Evolutionary conservation across 2,329 filamentous ascomycete genomes (phyloP).

Genomic region (Paecilomyces sp.): DNA sequence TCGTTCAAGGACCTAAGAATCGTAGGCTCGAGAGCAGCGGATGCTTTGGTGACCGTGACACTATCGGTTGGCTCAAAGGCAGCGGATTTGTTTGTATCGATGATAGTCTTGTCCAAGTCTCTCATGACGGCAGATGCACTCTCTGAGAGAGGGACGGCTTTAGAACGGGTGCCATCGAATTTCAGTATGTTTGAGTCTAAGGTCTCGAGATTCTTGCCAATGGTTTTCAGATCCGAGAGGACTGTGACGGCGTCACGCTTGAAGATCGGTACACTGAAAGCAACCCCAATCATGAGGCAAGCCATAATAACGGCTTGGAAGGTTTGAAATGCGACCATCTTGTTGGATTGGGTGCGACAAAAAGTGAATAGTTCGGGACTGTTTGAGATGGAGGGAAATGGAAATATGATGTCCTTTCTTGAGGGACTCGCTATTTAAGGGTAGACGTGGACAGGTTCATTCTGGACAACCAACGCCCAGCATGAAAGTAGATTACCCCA

Average conservation of each 20-base stretch:
- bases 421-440: background rate
- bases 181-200: constrained; percentile 1
- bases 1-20: constrained; percentile 1
- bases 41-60: constrained; percentile 1
- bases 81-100: constrained; percentile 1
- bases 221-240: constrained; percentile 4
- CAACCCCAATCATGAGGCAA: background rate
- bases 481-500: background rate
- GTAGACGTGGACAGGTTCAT: too few relatives aligned
- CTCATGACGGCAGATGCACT: constrained; percentile 3
- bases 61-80: constrained; percentile 5
- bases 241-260: constrained; percentile 4
- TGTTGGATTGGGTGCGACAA: background rate
- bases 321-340: background rate
- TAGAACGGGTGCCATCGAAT: constrained; percentile 3
- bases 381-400: background rate
- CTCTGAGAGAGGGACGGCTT: background rate
- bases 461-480: background rate
- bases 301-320: background rate
- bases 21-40: constrained; percentile 4
- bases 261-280: background rate
- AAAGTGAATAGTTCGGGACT: background rate
- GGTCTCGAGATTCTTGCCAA: constrained; percentile 2
- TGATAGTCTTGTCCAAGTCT: constrained; percentile 3
- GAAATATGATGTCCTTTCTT: background rate